phyloP scores from a whole-genome alignment of 73 alveolate species.

The Paramecium octaurelia region DNA sequence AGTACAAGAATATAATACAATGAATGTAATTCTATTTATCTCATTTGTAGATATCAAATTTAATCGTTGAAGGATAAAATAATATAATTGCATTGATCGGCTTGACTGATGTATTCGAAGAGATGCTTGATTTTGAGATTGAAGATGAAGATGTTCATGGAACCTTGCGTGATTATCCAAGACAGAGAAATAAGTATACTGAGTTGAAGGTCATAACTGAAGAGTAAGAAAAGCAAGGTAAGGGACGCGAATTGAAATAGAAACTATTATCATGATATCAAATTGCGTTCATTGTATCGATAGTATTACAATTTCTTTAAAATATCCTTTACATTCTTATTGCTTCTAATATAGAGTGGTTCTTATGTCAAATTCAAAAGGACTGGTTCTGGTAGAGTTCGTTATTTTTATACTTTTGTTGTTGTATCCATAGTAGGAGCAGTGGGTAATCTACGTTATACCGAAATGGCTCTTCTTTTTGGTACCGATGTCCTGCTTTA shows the following conservation, averaged over 20 bases:
- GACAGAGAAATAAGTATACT: background rate
- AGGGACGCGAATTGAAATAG: background rate
- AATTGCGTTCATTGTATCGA: background rate
- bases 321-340: background rate
- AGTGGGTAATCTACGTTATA: background rate
- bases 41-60: background rate
- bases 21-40: slow-evolving; percentile 33
- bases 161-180: background rate
- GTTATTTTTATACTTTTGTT: background rate
- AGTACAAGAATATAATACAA: background rate
- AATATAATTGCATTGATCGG: slow-evolving; percentile 23
- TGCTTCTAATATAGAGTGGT: background rate
- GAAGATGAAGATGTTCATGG: slow-evolving; percentile 62
- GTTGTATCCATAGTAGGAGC: slow-evolving; percentile 3
- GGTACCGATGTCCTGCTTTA: background rate
- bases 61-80: background rate
- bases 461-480: background rate
- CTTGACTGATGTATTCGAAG: slow-evolving; percentile 60
- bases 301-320: slow-evolving; percentile 1
- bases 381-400: slow-evolving; percentile 8
- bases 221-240: background rate
- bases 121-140: slow-evolving; percentile 54
- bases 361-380: background rate
- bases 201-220: slow-evolving; percentile 13
- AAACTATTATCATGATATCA: slow-evolving; percentile 12